A percentile compares a stretch with the other conserved stretches of the same genome.
Evolutionary conservation across 1,139 yeast genomes (phyloP).

Genomic region (Saccharomycopsis hybrid): DNA sequence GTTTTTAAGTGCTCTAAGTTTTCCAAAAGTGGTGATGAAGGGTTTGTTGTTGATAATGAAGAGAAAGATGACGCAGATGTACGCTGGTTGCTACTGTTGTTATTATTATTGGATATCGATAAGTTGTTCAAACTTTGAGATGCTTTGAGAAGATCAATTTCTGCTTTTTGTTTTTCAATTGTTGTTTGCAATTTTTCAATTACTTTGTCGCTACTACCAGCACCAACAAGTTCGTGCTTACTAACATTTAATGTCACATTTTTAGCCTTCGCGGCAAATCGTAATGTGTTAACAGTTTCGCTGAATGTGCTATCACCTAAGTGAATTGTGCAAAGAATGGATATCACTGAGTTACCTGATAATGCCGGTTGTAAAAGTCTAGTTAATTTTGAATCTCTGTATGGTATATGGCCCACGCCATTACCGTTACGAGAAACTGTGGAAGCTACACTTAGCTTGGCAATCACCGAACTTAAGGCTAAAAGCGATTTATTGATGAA

Average conservation of each 20-base stretch:
- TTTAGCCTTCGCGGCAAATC: constrained; percentile 93
- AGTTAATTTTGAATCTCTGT: constrained; percentile 87
- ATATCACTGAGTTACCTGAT: constrained; percentile 81
- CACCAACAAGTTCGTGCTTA: constrained; percentile 37
- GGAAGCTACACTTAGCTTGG: constrained; percentile 52
- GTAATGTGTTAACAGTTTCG: constrained; percentile 79
- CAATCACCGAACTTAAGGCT: constrained; percentile 84
- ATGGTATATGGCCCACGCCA: constrained; percentile 62
- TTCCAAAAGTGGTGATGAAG: not conserved
- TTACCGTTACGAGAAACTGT: constrained; percentile 22
- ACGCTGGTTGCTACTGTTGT: too few species aligned
- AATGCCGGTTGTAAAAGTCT: constrained; percentile 85
- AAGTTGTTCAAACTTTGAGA: constrained; percentile 18
- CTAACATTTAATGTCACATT: constrained; percentile 68
- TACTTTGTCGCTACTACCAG: constrained; percentile 26
- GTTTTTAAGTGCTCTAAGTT: constrained; percentile 22
- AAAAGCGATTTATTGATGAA: constrained; percentile 84
- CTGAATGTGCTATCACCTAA: constrained; percentile 52
- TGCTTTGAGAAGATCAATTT: constrained; percentile 28
- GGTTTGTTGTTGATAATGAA: constrained; percentile 21
- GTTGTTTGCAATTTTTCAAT: constrained; percentile 39
- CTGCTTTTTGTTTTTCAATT: constrained; percentile 35
- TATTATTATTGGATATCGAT: not conserved
- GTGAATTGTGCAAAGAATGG: constrained; percentile 79
- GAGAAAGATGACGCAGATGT: constrained; percentile 7